Conservation (phyloP, 768 basidiomycete species). For the Paxillus rubicundulus region DNA sequence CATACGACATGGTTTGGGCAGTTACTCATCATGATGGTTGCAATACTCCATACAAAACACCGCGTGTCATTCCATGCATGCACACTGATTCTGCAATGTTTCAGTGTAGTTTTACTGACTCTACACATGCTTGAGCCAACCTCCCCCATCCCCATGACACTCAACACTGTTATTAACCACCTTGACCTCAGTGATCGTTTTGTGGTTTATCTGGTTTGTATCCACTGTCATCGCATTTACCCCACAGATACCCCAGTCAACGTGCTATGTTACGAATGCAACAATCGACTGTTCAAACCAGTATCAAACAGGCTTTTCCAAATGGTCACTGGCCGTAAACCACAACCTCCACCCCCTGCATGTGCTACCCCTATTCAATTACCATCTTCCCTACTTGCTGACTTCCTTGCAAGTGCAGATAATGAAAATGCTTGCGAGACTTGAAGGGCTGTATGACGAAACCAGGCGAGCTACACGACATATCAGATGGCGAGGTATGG, state of each 20-base stretch:
- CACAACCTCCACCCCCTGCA: too few species aligned
- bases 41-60: conserved; percentile 22
- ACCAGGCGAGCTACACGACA: too few species aligned
- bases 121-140: conserved; percentile 1
- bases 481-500: too few species aligned
- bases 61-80: conserved; percentile 22
- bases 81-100: conserved; percentile 10
- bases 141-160: background rate
- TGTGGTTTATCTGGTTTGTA: background rate
- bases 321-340: background rate
- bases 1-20: conserved; percentile 15
- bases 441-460: too few species aligned
- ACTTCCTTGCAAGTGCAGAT: too few species aligned
- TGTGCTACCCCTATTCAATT: too few species aligned
- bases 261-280: background rate
- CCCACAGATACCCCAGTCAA: background rate
- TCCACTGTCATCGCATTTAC: background rate
- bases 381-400: too few species aligned
- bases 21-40: conserved; percentile 12
- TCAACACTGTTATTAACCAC: conserved; percentile 2
- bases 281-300: background rate
- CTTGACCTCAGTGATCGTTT: conserved; percentile 1
- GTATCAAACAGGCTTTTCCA: background rate
- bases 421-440: too few species aligned
- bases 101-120: conserved; percentile 8